Conservation (phyloP, 129 eudicot species). For the Sambucus nigra region DNA sequence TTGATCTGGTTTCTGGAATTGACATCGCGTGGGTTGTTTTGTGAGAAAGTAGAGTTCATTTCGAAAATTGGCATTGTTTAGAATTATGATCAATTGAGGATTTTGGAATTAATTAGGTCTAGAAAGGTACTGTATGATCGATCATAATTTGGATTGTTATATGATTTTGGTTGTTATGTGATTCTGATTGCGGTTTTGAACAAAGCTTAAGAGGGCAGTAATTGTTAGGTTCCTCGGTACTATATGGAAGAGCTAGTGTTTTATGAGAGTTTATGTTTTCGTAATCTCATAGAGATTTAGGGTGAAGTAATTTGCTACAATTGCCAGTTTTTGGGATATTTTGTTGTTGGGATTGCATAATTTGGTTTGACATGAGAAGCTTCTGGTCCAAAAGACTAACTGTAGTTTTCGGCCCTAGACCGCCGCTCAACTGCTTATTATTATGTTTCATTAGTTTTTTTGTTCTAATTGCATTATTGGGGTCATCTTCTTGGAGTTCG, state of each 20-base stretch:
- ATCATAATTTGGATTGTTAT: constrained; percentile 11
- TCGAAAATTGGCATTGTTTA: background rate
- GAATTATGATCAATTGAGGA: constrained; percentile 14
- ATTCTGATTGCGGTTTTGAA: background rate
- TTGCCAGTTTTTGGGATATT: constrained; percentile 5
- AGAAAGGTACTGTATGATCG: background rate
- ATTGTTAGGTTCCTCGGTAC: constrained; percentile 13
- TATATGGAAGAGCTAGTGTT: constrained; percentile 18
- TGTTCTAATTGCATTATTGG: constrained; percentile 49
- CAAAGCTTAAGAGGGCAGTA: constrained; percentile 7
- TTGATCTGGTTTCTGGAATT: constrained; percentile 22
- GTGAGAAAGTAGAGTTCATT: background rate
- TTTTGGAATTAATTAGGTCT: constrained; percentile 2
- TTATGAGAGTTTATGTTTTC: constrained; percentile 33
- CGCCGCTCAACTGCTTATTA: constrained; percentile 64
- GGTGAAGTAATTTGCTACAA: constrained; percentile 22
- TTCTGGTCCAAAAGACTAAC: constrained; percentile 54
- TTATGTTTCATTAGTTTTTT: constrained; percentile 43
- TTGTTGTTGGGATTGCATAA: constrained; percentile 21
- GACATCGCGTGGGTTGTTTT: constrained; percentile 21
- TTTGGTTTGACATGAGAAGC: constrained; percentile 83
- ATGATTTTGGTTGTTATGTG: constrained; percentile 22
- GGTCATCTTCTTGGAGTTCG: constrained; percentile 45
- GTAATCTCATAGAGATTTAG: constrained; percentile 28
- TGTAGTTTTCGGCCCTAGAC: constrained; percentile 49